Conservation (phyloP, 2,329 filamentous ascomycete genomes). For the Myotisia sp. region DNA sequence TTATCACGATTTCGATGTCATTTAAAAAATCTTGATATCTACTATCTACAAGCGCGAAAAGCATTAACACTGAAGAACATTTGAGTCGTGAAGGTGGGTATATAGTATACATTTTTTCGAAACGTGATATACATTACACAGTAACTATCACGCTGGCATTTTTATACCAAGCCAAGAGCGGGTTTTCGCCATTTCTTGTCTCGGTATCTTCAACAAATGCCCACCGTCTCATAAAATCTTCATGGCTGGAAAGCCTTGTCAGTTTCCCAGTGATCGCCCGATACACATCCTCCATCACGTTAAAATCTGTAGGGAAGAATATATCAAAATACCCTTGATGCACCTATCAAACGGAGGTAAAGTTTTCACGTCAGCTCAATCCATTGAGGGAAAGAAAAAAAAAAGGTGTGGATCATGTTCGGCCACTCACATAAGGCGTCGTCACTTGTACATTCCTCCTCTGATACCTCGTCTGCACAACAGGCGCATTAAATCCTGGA, state of each 20-base stretch:
- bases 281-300: conserved; percentile 81
- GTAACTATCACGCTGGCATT: conserved; percentile 90
- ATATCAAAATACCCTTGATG: conserved; percentile 99
- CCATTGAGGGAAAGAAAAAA: neutral
- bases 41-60: no score
- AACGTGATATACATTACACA: conserved; percentile 38
- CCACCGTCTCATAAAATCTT: conserved; percentile 82
- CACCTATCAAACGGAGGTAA: conserved; percentile 44
- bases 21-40: no score
- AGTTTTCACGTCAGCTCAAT: neutral
- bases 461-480: conserved; percentile 89
- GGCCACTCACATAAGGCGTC: conserved; percentile 65
- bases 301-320: conserved; percentile 92
- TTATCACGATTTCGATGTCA: no score
- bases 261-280: conserved; percentile 83
- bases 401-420: neutral
- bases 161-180: conserved; percentile 80
- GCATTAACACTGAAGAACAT: no score
- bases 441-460: conserved; percentile 75
- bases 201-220: conserved; percentile 80
- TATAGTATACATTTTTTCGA: no score
- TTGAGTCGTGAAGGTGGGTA: neutral
- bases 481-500: conserved; percentile 74
- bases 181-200: conserved; percentile 84
- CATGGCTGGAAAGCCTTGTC: conserved; percentile 70